Conservation (phyloP, 768 basidiomycete genomes). For the Naganishia kalamii region DNA sequence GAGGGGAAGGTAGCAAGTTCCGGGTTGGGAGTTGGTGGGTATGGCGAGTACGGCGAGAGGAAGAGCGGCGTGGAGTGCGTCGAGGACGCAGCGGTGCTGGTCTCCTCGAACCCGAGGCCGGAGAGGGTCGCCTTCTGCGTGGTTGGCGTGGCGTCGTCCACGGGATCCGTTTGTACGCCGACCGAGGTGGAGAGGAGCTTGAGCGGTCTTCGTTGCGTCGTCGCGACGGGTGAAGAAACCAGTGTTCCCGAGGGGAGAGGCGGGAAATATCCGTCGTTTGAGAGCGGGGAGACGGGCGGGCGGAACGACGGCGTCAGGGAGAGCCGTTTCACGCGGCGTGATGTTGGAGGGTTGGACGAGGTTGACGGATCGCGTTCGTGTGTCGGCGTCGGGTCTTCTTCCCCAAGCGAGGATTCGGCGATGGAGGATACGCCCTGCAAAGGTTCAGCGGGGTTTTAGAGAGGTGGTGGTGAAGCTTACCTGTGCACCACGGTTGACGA, state of each 20-base stretch:
- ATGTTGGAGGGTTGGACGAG: not conserved
- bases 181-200: not conserved
- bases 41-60: slow-evolving; percentile 8
- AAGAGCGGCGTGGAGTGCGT: slow-evolving; percentile 9
- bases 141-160: not conserved
- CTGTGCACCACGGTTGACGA: not conserved
- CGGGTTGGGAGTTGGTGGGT: not conserved
- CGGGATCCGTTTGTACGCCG: not conserved
- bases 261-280: slow-evolving; percentile 7
- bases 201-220: not conserved
- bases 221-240: slow-evolving; percentile 52
- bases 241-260: not conserved
- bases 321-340: not conserved
- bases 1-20: not conserved
- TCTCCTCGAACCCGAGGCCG: slow-evolving; percentile 21
- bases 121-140: not conserved
- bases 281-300: not conserved
- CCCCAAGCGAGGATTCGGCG: not conserved
- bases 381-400: not conserved
- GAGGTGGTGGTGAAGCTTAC: not conserved
- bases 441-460: not conserved
- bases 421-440: not conserved
- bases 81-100: not conserved
- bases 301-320: slow-evolving; percentile 11
- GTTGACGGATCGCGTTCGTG: slow-evolving; percentile 11